Evolutionary conservation across 805 yeast genomes (phyloP), one percentile per base, ranked within the genome.

Genomic region (Cyberlindnera saturnus): DNA sequence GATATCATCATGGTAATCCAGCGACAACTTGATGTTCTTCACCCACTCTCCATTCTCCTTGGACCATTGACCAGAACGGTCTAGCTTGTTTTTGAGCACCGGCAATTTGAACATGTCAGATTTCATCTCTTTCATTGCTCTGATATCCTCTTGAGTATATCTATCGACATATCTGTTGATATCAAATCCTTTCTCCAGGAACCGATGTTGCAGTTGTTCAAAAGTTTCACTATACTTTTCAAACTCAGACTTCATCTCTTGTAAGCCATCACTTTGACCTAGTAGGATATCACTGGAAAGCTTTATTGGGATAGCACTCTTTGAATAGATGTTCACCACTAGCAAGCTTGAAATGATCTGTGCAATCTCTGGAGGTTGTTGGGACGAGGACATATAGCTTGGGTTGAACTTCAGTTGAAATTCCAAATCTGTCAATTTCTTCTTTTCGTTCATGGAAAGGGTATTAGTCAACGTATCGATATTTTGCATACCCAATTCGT

Each of bases 1-100:
- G 32, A 73, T 66, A 42, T 73, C 72, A 37, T 70, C 67, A 29
- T 60, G 50, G 17, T 71, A 59, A 30, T 64, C 60, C 41, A 79
- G 51, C 16, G 76, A 75, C 3, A 77, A 53, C 2, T 56, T 56
- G 3, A 79, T 34, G 11, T 48, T 49, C 43, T 61, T 36, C 3
- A 17, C 37, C 43, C 47, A 50, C 6, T 38, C 13, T 6, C 19
- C 45, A 29, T 36, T 37, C 30, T 38, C 34, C 30, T 32, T 17
- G 3, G 5, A 51, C 53, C 61, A 65, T 36, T 43, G 62, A 32
- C 52, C 59, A 35, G 51, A 45, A 28, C 69, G 68, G 56, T 45
- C 55, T 5, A 44, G 23, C 31, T 50, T 61, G 14, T 31, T 41
- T 36, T 43, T 46, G 40, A 43, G 69, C 59, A 36, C 44, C 13